Evolutionary conservation across 2,329 filamentous ascomycete genomes (phyloP), one percentile per base, ranked within the genome.

Genomic region (Beauveria pseudobassiana): DNA sequence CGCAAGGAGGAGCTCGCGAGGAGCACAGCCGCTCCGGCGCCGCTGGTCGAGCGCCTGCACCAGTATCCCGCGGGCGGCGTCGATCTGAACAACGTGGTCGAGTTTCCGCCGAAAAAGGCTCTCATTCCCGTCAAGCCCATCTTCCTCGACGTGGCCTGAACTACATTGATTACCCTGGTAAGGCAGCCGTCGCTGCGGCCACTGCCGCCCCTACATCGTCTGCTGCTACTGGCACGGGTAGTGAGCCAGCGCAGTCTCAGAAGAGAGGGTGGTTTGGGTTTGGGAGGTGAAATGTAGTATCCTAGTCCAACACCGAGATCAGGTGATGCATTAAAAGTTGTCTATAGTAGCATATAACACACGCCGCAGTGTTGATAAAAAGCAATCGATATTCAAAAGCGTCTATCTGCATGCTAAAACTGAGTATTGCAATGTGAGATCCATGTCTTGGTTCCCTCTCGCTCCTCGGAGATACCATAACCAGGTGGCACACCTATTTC

Each of bases 71-170:
- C 80, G 4, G 83, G 83, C 28, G 85, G 83, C 38, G 83, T 91
- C 10, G 87, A 96, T 71, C 79, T 97, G 28, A 80, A 80, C 48
- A 93, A 93, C 67, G 78, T 99, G 28, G 93, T 98, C 52, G 84
- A 87, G 5, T 97, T 93, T 73, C 95, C 95, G 14, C 93, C 93
- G 1, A 89, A 87, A 71, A 78, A 97, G 66, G 86, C 90, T 64
- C 82, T 89, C 1, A 86, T 98, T 45, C 92, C 95, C 0, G 88
- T 96, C 58, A 99, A 99, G 78, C 95, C 95, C 30, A 81, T 98
- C 40, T 98, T 98, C 80, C 85, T 98, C 63, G 95, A 99, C 71
- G 88, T 96, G 8, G 95, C 95, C 10, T 99, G 91, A 98, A 98
- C 73, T 98, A 97, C 72, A 93, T 99, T 64, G 86, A 91, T 54